Percentiles rank a stretch among this genome's conserved stretches.
Conservation (phyloP, 371 early-diverging fungal species). For the Rhizopus arrhizus region DNA sequence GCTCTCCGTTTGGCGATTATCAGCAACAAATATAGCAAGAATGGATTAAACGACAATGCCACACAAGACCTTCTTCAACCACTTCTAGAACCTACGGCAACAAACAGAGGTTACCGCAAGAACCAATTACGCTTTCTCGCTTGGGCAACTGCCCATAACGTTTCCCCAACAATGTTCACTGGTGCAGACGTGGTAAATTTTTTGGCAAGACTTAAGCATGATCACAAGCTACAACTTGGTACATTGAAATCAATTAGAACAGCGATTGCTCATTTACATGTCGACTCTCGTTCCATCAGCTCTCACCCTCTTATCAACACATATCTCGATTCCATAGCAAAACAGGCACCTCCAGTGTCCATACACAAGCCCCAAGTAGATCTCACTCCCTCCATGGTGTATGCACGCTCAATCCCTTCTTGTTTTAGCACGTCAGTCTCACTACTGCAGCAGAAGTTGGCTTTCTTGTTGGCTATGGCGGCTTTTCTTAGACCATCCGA, state of each 20-base stretch:
- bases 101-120: no score
- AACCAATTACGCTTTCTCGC: no score
- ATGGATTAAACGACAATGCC: no score
- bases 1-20: not conserved
- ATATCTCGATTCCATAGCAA: not conserved
- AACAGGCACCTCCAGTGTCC: not conserved
- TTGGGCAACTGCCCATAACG: no score
- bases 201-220: no score
- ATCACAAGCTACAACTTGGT: not conserved
- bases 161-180: no score
- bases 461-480: constrained; percentile 19
- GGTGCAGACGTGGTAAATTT: not conserved
- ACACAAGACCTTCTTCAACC: no score
- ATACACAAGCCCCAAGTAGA: constrained; percentile 5
- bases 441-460: constrained; percentile 10
- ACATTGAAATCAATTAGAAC: constrained; percentile 18
- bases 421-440: not conserved
- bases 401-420: constrained; percentile 3
- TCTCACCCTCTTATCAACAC: not conserved
- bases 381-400: not conserved
- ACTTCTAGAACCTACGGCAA: no score
- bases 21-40: no score
- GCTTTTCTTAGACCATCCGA: constrained; percentile 25
- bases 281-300: constrained; percentile 1
- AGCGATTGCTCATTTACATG: constrained; percentile 14